phyloP scores from a whole-genome alignment of 768 basidiomycete genomes.

The Cytidiella melzeri region DNA sequence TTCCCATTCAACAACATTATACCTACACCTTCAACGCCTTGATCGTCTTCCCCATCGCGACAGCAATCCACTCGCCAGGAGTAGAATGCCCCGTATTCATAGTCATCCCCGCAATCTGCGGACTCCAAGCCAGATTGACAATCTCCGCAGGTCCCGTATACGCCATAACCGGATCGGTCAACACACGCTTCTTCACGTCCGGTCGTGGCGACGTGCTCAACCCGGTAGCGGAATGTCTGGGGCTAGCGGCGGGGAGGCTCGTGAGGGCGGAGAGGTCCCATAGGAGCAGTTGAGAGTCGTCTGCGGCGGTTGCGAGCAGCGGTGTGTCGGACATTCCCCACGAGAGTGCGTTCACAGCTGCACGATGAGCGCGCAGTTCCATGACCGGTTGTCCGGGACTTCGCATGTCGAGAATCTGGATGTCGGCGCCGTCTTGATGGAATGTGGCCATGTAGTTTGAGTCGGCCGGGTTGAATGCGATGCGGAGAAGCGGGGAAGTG shows the following conservation, averaged over 20 bases:
- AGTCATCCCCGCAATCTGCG: conserved; percentile 68
- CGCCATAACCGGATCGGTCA: conserved; percentile 78
- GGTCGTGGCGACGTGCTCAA: conserved; percentile 70
- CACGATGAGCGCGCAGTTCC: conserved; percentile 80
- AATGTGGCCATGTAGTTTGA: conserved; percentile 97
- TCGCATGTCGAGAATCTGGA: conserved; percentile 95
- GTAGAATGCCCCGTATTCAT: conserved; percentile 71
- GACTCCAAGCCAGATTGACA: conserved; percentile 87
- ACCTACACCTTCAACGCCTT: conserved; percentile 79
- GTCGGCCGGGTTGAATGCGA: conserved; percentile 86
- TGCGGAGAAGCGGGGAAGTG: conserved; percentile 76
- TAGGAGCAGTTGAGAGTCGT: conserved; percentile 89
- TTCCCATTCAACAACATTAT: too few relatives aligned
- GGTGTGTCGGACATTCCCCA: conserved; percentile 87
- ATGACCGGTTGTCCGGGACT: conserved; percentile 93
- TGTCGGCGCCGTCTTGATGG: conserved; percentile 85
- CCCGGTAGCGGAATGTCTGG: conserved; percentile 62
- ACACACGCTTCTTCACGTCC: conserved; percentile 67
- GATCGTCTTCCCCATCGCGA: conserved; percentile 76
- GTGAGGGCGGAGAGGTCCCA: conserved; percentile 80
- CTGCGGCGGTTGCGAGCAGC: conserved; percentile 81
- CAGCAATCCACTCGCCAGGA: conserved; percentile 82
- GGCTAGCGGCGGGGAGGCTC: conserved; percentile 52
- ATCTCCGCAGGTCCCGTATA: conserved; percentile 76
- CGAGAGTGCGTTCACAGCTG: conserved; percentile 78